Conservation (phyloP, 2,329 filamentous ascomycete genomes). For the Alternaria sp. region DNA sequence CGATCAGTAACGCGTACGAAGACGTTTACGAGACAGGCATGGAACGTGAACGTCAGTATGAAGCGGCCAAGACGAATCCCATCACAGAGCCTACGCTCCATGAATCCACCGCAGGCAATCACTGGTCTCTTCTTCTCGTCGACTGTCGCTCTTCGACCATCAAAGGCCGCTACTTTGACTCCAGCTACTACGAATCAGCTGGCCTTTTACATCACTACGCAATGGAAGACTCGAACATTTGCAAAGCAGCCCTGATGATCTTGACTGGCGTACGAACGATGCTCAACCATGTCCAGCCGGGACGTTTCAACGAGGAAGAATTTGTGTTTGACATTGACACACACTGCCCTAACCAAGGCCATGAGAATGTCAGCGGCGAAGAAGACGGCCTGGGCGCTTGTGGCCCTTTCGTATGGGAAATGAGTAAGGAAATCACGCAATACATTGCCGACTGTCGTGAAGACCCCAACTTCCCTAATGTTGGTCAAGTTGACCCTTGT, state of each 20-base stretch:
- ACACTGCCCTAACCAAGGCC: background rate
- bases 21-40: background rate
- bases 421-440: background rate
- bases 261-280: background rate
- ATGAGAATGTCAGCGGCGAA: background rate
- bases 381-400: background rate
- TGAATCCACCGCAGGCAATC: background rate
- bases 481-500: background rate
- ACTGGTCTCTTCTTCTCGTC: background rate
- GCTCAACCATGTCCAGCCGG: background rate
- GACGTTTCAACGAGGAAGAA: background rate
- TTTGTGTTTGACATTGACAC: background rate
- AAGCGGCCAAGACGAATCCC: background rate
- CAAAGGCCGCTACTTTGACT: background rate
- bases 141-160: background rate
- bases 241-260: background rate
- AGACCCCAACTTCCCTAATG: background rate
- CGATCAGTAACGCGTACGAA: background rate
- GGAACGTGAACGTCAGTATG: background rate
- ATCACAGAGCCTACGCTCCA: background rate
- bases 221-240: background rate
- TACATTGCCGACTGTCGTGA: background rate
- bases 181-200: background rate
- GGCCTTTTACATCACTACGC: background rate
- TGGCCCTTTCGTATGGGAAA: background rate